Evolutionary conservation across 2,329 filamentous ascomycete genomes (phyloP).

Genomic region (Corynespora cassiicola): DNA sequence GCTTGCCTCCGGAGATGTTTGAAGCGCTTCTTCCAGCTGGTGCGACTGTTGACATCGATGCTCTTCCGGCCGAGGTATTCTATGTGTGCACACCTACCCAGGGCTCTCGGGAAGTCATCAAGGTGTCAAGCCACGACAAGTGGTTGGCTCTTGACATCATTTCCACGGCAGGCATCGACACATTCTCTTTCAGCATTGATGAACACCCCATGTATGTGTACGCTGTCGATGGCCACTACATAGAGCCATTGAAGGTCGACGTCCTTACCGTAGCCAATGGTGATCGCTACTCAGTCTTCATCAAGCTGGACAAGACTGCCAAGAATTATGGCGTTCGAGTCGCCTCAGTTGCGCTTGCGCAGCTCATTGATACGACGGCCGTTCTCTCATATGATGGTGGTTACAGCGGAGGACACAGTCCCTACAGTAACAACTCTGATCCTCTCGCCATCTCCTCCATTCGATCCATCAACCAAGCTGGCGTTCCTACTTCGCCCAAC

Average conservation of each 20-base stretch:
- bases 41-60: slow-evolving; percentile 9
- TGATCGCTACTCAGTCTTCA: slow-evolving; percentile 60
- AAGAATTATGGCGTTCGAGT: slow-evolving; percentile 64
- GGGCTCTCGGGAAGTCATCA: slow-evolving; percentile 53
- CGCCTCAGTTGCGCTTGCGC: slow-evolving; percentile 56
- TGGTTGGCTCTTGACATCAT: slow-evolving; percentile 66
- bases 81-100: slow-evolving; percentile 55
- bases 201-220: slow-evolving; percentile 62
- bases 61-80: slow-evolving; percentile 22
- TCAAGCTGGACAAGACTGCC: slow-evolving; percentile 52
- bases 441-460: slow-evolving; percentile 16
- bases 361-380: slow-evolving; percentile 63
- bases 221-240: slow-evolving; percentile 62
- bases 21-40: slow-evolving; percentile 32
- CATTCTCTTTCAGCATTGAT: slow-evolving; percentile 58
- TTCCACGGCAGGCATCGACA: slow-evolving; percentile 57
- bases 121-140: slow-evolving; percentile 40
- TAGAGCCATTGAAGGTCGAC: slow-evolving; percentile 59
- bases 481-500: slow-evolving; percentile 47
- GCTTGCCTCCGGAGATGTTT: slow-evolving; percentile 55
- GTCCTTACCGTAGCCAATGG: slow-evolving; percentile 58
- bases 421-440: slow-evolving; percentile 13
- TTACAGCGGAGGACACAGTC: slow-evolving; percentile 11
- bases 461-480: slow-evolving; percentile 59
- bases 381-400: slow-evolving; percentile 50